Percentiles rank a stretch among this genome's conserved stretches.
Evolutionary conservation across 208 protist genomes (phyloP).

Genomic region (Leishmania amazonensis): DNA sequence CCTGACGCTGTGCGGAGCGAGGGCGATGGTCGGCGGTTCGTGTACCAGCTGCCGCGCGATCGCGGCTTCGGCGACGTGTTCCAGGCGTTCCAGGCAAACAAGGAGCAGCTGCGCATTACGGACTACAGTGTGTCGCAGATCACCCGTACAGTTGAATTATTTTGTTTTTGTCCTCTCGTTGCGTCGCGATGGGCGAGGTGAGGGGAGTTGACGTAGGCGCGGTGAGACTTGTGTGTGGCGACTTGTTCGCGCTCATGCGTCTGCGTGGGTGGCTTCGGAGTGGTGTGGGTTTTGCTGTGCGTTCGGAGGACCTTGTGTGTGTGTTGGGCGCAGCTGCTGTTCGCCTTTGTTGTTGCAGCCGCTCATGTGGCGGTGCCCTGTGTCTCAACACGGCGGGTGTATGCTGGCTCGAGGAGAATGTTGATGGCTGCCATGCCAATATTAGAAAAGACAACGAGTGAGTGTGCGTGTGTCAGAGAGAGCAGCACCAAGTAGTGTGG

Average conservation of each 20-base stretch:
- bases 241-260: no score
- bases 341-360: no score
- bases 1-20: constrained; percentile 35
- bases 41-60: constrained; percentile 40
- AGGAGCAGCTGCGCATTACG: constrained; percentile 28
- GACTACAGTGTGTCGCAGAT: constrained; percentile 86
- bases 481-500: background rate
- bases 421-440: no score
- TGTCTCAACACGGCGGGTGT: no score
- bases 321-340: no score
- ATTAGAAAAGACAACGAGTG: background rate
- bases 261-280: no score
- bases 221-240: no score
- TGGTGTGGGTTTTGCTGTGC: no score
- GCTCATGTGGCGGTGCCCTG: no score
- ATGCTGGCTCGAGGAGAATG: no score
- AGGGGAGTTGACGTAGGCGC: no score
- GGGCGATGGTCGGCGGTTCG: constrained; percentile 44
- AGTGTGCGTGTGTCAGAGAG: background rate
- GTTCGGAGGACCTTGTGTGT: no score
- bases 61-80: constrained; percentile 40
- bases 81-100: constrained; percentile 45
- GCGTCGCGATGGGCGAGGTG: background rate
- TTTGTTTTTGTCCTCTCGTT: background rate
- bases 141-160: constrained; percentile 57